Evolutionary conservation across 2,329 filamentous ascomycete genomes (phyloP).

Genomic region (Diaporthe sp.): DNA sequence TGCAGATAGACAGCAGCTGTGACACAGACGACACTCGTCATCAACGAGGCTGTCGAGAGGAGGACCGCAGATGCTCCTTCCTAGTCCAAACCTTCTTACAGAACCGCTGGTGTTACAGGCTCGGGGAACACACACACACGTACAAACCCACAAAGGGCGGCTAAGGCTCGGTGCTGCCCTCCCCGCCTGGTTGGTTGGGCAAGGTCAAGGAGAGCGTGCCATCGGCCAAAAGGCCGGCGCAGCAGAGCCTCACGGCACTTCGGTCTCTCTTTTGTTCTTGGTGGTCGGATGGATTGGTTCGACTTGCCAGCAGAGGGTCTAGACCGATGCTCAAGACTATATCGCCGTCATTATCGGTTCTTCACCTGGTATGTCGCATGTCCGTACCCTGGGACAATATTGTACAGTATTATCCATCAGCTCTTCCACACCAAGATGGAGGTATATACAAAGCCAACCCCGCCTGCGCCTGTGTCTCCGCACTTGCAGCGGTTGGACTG

Average conservation of each 20-base stretch:
- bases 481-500: slow-evolving; percentile 12
- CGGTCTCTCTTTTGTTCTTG: neutral
- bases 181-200: neutral
- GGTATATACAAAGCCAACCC: slow-evolving; percentile 14
- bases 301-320: neutral
- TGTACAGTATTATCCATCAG: slow-evolving; percentile 28
- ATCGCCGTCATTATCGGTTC: slow-evolving; percentile 13
- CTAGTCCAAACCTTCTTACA: neutral
- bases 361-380: neutral
- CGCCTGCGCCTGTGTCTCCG: slow-evolving; percentile 22
- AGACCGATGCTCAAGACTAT: neutral
- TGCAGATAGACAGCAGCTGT: slow-evolving; percentile 14
- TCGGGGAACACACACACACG: neutral
- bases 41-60: slow-evolving; percentile 9
- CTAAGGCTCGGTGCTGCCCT: neutral
- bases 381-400: slow-evolving; percentile 15
- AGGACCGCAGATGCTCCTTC: neutral
- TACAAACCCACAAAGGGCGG: neutral
- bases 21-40: neutral
- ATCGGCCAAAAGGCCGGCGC: neutral
- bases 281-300: neutral
- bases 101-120: neutral
- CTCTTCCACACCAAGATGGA: slow-evolving; percentile 10
- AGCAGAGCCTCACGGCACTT: slow-evolving; percentile 32
- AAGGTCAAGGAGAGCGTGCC: neutral